phyloP scores from a whole-genome alignment of 768 basidiomycete species.

The Tricholoma matsutake region DNA sequence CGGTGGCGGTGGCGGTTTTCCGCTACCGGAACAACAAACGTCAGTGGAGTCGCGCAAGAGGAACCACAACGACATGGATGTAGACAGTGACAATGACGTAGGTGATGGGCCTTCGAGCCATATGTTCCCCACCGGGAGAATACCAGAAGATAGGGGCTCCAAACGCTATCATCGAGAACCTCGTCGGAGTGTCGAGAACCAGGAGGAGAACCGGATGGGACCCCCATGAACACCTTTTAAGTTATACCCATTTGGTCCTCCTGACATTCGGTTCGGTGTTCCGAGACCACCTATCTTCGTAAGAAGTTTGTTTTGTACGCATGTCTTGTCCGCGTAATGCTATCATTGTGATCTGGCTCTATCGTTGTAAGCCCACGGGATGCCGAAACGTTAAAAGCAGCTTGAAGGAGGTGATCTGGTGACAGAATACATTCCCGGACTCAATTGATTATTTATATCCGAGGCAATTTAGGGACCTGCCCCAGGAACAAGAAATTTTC shows the following conservation, averaged over 20 bases:
- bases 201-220: conserved; percentile 38
- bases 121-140: conserved; percentile 35
- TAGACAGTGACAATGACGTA: conserved; percentile 52
- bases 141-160: conserved; percentile 48
- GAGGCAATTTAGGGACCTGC: neutral
- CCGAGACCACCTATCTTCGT: conserved; percentile 11
- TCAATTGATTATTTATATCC: conserved; percentile 2
- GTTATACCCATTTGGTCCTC: conserved; percentile 12
- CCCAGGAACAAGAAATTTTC: conserved; percentile 1
- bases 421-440: neutral
- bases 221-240: conserved; percentile 17
- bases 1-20: conserved; percentile 30
- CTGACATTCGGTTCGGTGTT: conserved; percentile 10
- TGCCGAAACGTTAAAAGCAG: neutral
- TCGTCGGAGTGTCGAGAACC: conserved; percentile 35
- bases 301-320: conserved; percentile 19
- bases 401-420: conserved; percentile 6
- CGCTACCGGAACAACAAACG: conserved; percentile 38
- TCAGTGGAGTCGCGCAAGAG: conserved; percentile 53
- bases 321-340: conserved; percentile 13
- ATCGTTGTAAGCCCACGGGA: conserved; percentile 8
- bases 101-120: conserved; percentile 26
- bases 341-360: conserved; percentile 19
- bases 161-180: conserved; percentile 60
- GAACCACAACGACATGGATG: conserved; percentile 61